These are phyloP conservation scores for Phytopythium chamaehyphon DNA, from an alignment of 352 stramenopile species.

Conservation along the genomic window DNA sequence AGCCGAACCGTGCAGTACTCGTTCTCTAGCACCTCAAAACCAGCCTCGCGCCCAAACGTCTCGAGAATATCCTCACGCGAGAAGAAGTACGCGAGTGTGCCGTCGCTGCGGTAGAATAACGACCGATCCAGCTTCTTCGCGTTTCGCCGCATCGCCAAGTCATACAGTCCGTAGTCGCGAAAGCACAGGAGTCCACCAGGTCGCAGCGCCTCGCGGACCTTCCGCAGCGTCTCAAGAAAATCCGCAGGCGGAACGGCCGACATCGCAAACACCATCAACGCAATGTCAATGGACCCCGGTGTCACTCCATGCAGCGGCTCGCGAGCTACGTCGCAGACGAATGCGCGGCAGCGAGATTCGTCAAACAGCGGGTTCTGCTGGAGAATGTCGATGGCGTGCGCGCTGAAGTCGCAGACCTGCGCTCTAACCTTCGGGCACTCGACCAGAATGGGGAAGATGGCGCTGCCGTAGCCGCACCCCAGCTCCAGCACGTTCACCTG, in stretches of 20 bases:
- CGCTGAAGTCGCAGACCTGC: conserved; percentile 80
- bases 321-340: conserved; percentile 67
- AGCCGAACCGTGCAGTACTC: conserved; percentile 77
- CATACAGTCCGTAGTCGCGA: conserved; percentile 85
- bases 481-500: conserved; percentile 66
- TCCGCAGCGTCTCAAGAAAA: conserved; percentile 44
- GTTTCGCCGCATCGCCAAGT: conserved; percentile 83
- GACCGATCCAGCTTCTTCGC: conserved; percentile 49
- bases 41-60: conserved; percentile 36
- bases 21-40: conserved; percentile 54
- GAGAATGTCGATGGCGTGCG: conserved; percentile 70
- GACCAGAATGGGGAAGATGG: conserved; percentile 79
- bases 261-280: conserved; percentile 83
- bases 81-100: conserved; percentile 79
- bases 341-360: conserved; percentile 45
- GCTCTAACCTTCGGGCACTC: conserved; percentile 60
- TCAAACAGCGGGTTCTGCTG: conserved; percentile 48
- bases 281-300: conserved; percentile 58
- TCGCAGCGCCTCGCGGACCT: conserved; percentile 47
- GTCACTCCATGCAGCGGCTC: conserved; percentile 41
- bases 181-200: conserved; percentile 79
- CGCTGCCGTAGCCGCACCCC: conserved; percentile 84
- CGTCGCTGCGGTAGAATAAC: conserved; percentile 76
- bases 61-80: conserved; percentile 46
- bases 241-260: conserved; percentile 63